Evolutionary conservation across 2,329 filamentous ascomycete genomes (phyloP).

Genomic region (Niveomyces coronatus): DNA sequence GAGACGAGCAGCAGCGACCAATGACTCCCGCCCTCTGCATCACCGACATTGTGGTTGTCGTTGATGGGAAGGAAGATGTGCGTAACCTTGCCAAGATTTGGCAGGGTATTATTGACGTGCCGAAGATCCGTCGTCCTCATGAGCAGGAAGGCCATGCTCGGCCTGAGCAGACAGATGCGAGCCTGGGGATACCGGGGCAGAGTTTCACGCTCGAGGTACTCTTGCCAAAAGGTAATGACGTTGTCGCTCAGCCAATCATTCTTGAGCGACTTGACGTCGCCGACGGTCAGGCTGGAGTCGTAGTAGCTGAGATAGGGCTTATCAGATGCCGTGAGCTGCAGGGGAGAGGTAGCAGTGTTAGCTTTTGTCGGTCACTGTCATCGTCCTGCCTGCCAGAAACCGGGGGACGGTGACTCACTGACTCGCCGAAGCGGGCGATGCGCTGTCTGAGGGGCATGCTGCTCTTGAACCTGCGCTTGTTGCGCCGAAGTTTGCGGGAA

Average conservation of each 20-base stretch:
- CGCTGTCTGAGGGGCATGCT: slow-evolving; percentile 30
- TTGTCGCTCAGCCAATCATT: slow-evolving; percentile 97
- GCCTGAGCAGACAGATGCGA: slow-evolving; percentile 81
- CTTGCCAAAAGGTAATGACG: slow-evolving; percentile 97
- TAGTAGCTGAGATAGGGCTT: slow-evolving; percentile 32
- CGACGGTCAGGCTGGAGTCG: slow-evolving; percentile 55
- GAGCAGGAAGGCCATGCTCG: slow-evolving; percentile 86
- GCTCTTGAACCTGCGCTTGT: slow-evolving; percentile 12
- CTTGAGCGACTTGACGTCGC: slow-evolving; percentile 81
- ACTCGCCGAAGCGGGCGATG: slow-evolving; percentile 37
- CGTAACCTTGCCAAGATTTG: slow-evolving; percentile 68
- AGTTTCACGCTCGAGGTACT: slow-evolving; percentile 86
- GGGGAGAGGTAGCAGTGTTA: neutral
- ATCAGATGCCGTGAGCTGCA: slow-evolving; percentile 35
- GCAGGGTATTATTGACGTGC: slow-evolving; percentile 56
- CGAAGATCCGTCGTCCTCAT: slow-evolving; percentile 58
- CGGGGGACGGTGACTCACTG: slow-evolving; percentile 24
- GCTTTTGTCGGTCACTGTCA: too few relatives aligned
- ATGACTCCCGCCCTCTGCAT: slow-evolving; percentile 84
- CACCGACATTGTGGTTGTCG: slow-evolving; percentile 64
- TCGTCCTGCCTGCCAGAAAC: too few relatives aligned
- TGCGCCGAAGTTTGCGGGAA: slow-evolving; percentile 1
- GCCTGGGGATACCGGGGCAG: slow-evolving; percentile 71
- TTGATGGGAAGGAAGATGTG: slow-evolving; percentile 96
- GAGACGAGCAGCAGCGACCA: slow-evolving; percentile 91